Evolutionary conservation across 257 asterid species (phyloP).

Genomic region (Linaria vulgaris): DNA sequence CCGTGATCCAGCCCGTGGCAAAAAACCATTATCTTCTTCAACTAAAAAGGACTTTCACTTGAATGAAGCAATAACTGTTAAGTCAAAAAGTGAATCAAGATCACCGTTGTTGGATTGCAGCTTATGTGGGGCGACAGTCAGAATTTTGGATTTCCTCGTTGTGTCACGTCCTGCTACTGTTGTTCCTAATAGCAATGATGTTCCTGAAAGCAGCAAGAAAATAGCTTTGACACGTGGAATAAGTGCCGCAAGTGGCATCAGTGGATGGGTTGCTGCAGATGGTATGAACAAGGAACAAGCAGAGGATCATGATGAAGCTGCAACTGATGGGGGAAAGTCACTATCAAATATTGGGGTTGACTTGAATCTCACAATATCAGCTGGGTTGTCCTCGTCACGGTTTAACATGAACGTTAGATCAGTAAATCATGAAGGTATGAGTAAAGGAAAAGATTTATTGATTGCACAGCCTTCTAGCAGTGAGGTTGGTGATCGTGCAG

Average conservation of each 20-base stretch:
- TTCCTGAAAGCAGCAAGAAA: constrained; percentile 88
- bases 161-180: constrained; percentile 76
- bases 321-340: constrained; percentile 81
- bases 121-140: constrained; percentile 95
- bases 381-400: constrained; percentile 75
- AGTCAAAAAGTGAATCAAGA: constrained; percentile 72
- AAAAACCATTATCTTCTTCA: constrained; percentile 74
- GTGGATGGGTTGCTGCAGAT: constrained; percentile 88
- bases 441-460: constrained; percentile 55
- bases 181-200: constrained; percentile 70
- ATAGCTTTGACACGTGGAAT: constrained; percentile 81
- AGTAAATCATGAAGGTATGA: constrained; percentile 54
- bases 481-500: constrained; percentile 95
- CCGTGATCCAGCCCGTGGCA: constrained; percentile 73
- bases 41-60: constrained; percentile 46
- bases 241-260: constrained; percentile 99
- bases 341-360: constrained; percentile 76
- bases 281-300: constrained; percentile 73
- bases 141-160: constrained; percentile 88
- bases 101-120: constrained; percentile 93
- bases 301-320: constrained; percentile 86
- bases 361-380: constrained; percentile 79
- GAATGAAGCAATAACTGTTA: constrained; percentile 47
- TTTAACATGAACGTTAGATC: constrained; percentile 47
- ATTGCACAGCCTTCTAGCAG: constrained; percentile 89